Conservation (phyloP, 129 eudicot species). For the Daucus carota region DH1_v3.0 NC_030382.2:11247501-11248000, state of each 20-base stretch:
- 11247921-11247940: not conserved
- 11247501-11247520: no score
- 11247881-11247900: conserved; percentile 6
- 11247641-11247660: not conserved
- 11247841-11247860: conserved; percentile 29
- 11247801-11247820: conserved; percentile 39
- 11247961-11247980: not conserved
- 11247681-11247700: not conserved
- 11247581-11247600: no score
- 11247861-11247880: conserved; percentile 31
- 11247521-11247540: no score
- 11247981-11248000: not conserved
- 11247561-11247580: no score
- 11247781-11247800: conserved; percentile 43
- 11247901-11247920: not conserved
- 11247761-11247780: not conserved
- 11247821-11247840: conserved; percentile 21
- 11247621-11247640: no score
- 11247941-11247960: not conserved
- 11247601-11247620: no score
- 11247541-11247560: no score
- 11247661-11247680: not conserved
- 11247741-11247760: not conserved
- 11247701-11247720: not conserved
- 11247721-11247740: not conserved